Evolutionary conservation across 805 yeast genomes (phyloP).

Genomic region (Candida tibetensis): DNA sequence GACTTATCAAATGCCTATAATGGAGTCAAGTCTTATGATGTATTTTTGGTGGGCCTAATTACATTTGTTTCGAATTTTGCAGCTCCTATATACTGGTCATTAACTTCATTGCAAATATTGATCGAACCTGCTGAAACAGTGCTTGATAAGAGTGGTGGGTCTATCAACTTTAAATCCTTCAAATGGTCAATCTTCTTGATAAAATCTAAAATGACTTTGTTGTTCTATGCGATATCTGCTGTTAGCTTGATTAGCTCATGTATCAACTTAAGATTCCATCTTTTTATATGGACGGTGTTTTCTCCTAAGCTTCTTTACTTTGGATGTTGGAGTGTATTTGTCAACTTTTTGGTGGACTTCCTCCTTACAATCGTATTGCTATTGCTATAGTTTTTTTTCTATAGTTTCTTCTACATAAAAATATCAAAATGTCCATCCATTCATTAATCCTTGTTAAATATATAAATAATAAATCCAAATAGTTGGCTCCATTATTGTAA

Average conservation of each 20-base stretch:
- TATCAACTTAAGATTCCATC: constrained; percentile 69
- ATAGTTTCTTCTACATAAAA: no score
- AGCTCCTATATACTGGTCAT: constrained; percentile 80
- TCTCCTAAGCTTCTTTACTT: constrained; percentile 87
- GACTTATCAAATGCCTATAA: constrained; percentile 91
- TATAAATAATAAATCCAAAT: constrained; percentile 1
- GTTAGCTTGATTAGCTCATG: constrained; percentile 66
- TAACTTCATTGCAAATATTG: constrained; percentile 42
- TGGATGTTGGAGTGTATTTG: constrained; percentile 66
- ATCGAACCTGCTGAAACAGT: constrained; percentile 29
- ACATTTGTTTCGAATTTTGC: constrained; percentile 84
- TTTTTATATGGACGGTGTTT: constrained; percentile 97
- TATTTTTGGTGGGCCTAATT: constrained; percentile 68
- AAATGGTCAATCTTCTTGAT: constrained; percentile 36
- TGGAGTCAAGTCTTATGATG: constrained; percentile 71
- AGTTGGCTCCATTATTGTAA: constrained; percentile 18
- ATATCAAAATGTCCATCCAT: not conserved
- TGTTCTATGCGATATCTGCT: constrained; percentile 61
- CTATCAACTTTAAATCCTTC: constrained; percentile 17
- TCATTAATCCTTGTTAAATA: no score
- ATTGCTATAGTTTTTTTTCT: constrained; percentile 2
- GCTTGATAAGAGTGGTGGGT: constrained; percentile 10
- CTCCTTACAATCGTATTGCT: constrained; percentile 4
- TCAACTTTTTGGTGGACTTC: constrained; percentile 38
- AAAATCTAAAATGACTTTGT: constrained; percentile 36